Evolutionary conservation across 495 filamentous ascomycete species (phyloP).

Genomic region (Talaromyces wortmannii): DNA sequence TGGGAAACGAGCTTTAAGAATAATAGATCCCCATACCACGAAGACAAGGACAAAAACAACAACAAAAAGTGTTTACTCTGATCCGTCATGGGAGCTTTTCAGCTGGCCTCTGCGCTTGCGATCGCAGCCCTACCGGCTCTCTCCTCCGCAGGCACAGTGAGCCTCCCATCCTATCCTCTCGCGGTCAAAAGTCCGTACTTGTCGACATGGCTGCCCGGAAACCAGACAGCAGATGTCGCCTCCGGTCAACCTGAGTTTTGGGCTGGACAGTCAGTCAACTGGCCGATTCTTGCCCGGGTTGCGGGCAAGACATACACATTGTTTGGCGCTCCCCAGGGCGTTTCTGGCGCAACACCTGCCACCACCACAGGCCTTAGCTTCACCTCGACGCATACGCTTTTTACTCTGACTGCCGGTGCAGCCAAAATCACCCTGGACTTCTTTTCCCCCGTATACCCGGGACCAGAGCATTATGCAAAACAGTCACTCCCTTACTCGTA

Average conservation of each 20-base stretch:
- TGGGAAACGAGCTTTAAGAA: too few species aligned
- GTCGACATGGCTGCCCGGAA: constrained; percentile 38
- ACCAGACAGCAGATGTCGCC: constrained; percentile 24
- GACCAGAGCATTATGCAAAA: constrained; percentile 60
- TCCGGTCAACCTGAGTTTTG: constrained; percentile 42
- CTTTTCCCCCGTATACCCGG: constrained; percentile 77
- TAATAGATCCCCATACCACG: too few species aligned
- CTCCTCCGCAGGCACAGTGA: neutral
- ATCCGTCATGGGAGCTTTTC: neutral
- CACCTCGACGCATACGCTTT: constrained; percentile 39
- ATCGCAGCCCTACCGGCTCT: neutral
- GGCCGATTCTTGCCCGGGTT: constrained; percentile 41
- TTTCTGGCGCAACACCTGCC: constrained; percentile 23
- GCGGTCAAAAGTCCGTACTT: constrained; percentile 42
- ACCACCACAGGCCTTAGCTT: constrained; percentile 32
- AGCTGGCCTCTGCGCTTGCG: neutral
- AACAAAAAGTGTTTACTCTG: too few species aligned
- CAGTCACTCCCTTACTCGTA: constrained; percentile 83
- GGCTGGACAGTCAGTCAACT: constrained; percentile 38
- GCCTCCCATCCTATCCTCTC: constrained; percentile 35
- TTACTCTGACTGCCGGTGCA: constrained; percentile 32
- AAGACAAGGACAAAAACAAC: too few species aligned
- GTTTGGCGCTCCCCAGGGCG: constrained; percentile 30
- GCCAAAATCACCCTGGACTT: constrained; percentile 49
- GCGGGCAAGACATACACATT: constrained; percentile 40